phyloP scores from a whole-genome alignment of 2,329 filamentous ascomycete species.

The Clarireedia paspali region DNA sequence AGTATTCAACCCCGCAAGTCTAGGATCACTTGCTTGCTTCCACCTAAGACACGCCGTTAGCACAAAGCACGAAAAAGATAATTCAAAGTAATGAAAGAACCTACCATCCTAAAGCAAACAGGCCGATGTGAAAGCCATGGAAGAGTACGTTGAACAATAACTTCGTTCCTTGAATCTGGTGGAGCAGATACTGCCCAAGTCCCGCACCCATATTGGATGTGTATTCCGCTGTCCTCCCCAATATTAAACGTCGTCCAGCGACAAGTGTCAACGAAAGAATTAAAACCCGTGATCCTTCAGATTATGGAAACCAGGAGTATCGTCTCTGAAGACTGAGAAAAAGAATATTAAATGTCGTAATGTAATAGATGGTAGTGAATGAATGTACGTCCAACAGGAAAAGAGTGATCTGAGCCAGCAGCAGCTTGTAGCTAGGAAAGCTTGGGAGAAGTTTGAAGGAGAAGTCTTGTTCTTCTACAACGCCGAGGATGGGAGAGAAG shows the following conservation, averaged over 20 bases:
- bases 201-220: slow-evolving; percentile 26
- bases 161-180: slow-evolving; percentile 64
- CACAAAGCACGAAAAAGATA: not conserved
- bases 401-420: slow-evolving; percentile 55
- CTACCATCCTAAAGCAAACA: slow-evolving; percentile 86
- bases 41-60: slow-evolving; percentile 47
- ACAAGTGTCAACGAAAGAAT: slow-evolving; percentile 29
- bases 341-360: slow-evolving; percentile 24
- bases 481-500: slow-evolving; percentile 31
- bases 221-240: slow-evolving; percentile 16
- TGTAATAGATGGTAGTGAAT: slow-evolving; percentile 26
- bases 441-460: slow-evolving; percentile 31
- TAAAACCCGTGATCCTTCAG: not conserved
- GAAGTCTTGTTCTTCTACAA: slow-evolving; percentile 38
- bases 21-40: slow-evolving; percentile 62
- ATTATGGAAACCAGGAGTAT: not conserved
- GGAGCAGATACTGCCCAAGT: slow-evolving; percentile 35
- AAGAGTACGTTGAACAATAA: slow-evolving; percentile 75
- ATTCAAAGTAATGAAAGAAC: slow-evolving; percentile 25
- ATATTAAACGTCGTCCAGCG: slow-evolving; percentile 49
- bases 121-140: slow-evolving; percentile 66
- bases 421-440: slow-evolving; percentile 28
- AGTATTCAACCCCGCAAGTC: slow-evolving; percentile 69
- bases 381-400: slow-evolving; percentile 28
- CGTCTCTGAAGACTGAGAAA: not conserved